These are phyloP conservation scores for Aspergillus kassunensis DNA, from an alignment of 495 filamentous ascomycete species.

Conservation along the genomic window DNA sequence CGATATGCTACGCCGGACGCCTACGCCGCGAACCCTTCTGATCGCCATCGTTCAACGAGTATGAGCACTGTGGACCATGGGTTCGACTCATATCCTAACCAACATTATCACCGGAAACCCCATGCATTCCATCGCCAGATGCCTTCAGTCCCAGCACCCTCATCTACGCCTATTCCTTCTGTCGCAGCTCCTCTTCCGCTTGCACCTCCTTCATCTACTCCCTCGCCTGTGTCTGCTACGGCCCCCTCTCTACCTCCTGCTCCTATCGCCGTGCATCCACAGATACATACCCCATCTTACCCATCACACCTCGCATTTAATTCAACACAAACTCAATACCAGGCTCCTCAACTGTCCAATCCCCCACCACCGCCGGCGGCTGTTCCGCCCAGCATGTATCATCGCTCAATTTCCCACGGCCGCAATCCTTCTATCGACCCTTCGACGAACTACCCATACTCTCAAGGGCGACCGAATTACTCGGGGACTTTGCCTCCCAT, in stretches of 20 bases:
- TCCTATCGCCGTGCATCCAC: conserved; percentile 3
- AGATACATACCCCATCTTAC: conserved; percentile 27
- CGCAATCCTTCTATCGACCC: conserved; percentile 35
- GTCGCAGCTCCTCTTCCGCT: neutral
- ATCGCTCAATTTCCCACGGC: conserved; percentile 37
- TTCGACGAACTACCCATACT: conserved; percentile 31
- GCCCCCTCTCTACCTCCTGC: neutral
- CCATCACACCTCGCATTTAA: conserved; percentile 43
- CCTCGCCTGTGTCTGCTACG: conserved; percentile 22
- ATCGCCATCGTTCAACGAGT: conserved; percentile 71
- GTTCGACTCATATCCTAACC: conserved; percentile 36
- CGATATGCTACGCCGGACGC: conserved; percentile 51
- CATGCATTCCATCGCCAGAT: conserved; percentile 19
- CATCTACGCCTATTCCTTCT: conserved; percentile 7
- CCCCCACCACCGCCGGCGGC: conserved; percentile 38
- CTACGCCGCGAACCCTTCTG: conserved; percentile 35
- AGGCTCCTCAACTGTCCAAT: conserved; percentile 43
- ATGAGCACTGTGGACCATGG: conserved; percentile 57
- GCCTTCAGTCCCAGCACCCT: conserved; percentile 21
- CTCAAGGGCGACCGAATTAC: too few species aligned
- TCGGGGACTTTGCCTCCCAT: too few species aligned
- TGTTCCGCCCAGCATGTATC: conserved; percentile 40
- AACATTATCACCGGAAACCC: conserved; percentile 35
- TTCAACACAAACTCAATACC: conserved; percentile 39
- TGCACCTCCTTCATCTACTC: conserved; percentile 16